These are phyloP conservation scores for Recurvomyces mirabilis DNA, from an alignment of 495 filamentous ascomycete species.

Conservation along the genomic window DNA sequence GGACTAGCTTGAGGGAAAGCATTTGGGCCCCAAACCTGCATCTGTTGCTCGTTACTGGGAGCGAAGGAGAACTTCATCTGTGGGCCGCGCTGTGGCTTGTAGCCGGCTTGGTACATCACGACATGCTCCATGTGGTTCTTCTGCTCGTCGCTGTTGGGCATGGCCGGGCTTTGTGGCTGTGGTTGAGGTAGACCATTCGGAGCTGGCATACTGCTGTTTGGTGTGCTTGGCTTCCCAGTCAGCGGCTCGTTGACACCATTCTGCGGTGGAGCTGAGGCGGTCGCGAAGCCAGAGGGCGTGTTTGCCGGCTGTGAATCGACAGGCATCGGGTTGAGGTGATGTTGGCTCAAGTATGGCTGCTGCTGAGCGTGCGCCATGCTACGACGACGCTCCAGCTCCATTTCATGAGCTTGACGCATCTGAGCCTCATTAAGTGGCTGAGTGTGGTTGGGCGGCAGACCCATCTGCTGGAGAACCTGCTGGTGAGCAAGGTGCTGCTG, in stretches of 20 bases:
- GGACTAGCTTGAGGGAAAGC: no score
- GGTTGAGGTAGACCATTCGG: background rate
- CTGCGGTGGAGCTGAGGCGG: background rate
- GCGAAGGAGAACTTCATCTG: slow-evolving; percentile 19
- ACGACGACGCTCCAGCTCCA: slow-evolving; percentile 4
- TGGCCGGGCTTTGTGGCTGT: no score
- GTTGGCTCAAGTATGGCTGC: slow-evolving; percentile 6
- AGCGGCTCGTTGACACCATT: background rate
- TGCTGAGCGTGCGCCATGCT: slow-evolving; percentile 5
- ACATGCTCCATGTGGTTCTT: slow-evolving; percentile 1
- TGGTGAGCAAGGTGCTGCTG: slow-evolving; percentile 13
- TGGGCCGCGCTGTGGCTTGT: background rate
- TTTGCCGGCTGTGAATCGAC: slow-evolving; percentile 1
- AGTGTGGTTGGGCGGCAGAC: slow-evolving; percentile 1
- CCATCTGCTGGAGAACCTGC: slow-evolving; percentile 15
- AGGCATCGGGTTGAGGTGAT: slow-evolving; percentile 6
- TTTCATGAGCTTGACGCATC: slow-evolving; percentile 3
- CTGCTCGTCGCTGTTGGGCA: background rate
- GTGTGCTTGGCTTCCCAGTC: background rate
- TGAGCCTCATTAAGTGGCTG: slow-evolving; percentile 2
- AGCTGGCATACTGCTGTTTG: background rate
- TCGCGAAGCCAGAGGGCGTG: background rate
- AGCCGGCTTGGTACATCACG: slow-evolving; percentile 2
- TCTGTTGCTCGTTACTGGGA: slow-evolving; percentile 2
- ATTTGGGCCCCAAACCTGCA: slow-evolving; percentile 3